These are phyloP conservation scores for Tylopilus plumbeoviolaceoides DNA, from an alignment of 768 basidiomycete species.

Conservation along the genomic window DNA sequence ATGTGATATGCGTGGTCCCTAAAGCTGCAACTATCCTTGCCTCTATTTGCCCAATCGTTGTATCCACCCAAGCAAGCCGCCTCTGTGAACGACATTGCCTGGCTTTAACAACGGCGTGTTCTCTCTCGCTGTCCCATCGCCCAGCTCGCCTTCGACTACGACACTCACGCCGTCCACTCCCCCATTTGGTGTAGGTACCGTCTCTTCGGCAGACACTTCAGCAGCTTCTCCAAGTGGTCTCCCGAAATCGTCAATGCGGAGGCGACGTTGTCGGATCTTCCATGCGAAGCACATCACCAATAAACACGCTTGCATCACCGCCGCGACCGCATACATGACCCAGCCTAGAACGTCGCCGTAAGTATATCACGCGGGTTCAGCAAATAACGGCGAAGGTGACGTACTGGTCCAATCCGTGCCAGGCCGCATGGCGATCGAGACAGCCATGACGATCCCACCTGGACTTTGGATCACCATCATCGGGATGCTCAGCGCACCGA, in stretches of 20 bases:
- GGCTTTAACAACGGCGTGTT: conserved; percentile 24
- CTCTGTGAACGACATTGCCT: conserved; percentile 14
- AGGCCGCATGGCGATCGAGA: conserved; percentile 73
- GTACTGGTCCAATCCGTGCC: conserved; percentile 84
- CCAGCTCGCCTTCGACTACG: conserved; percentile 18
- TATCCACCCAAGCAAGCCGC: conserved; percentile 25
- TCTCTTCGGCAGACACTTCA: neutral
- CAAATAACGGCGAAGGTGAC: conserved; percentile 13
- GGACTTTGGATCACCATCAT: conserved; percentile 97
- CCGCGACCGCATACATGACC: conserved; percentile 78
- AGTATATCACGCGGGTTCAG: neutral
- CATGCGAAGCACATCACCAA: conserved; percentile 83
- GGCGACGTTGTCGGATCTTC: conserved; percentile 70
- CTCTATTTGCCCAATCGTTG: conserved; percentile 15
- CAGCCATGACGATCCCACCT: conserved; percentile 82
- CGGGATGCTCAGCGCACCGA: conserved; percentile 89
- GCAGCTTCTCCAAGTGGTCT: conserved; percentile 36
- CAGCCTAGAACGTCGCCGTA: too few relatives aligned
- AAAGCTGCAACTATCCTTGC: too few relatives aligned
- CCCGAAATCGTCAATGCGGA: conserved; percentile 90
- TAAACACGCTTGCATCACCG: conserved; percentile 77
- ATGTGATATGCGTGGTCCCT: too few relatives aligned
- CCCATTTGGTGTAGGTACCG: neutral
- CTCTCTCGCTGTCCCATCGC: conserved; percentile 9
- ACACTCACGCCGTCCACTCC: conserved; percentile 16